Conservation (phyloP, 148 eudicot genomes). For the Cornus florida region DNA sequence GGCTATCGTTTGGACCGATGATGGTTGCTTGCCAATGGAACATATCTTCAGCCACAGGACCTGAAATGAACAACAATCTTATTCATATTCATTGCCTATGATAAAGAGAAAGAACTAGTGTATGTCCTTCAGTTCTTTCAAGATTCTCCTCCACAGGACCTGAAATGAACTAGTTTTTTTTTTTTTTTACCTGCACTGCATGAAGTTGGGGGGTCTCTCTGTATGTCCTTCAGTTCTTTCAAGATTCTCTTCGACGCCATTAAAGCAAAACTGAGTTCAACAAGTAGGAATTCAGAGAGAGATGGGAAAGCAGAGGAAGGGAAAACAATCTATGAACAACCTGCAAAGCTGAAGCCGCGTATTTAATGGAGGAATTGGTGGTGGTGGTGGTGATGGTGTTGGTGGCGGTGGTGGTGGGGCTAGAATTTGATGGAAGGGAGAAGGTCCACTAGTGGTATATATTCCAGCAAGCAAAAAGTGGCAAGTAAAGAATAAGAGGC, state of each 20-base stretch:
- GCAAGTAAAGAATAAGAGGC: slow-evolving; percentile 36
- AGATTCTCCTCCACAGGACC: no score
- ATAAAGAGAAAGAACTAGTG: no score
- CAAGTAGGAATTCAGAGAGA: background rate
- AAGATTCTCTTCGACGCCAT: slow-evolving; percentile 70
- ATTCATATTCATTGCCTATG: background rate
- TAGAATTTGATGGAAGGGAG: no score
- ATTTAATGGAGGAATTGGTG: slow-evolving; percentile 14
- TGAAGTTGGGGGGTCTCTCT: slow-evolving; percentile 74
- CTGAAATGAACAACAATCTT: slow-evolving; percentile 17
- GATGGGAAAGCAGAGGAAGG: background rate
- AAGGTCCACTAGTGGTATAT: slow-evolving; percentile 21
- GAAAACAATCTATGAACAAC: slow-evolving; percentile 6
- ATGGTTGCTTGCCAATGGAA: slow-evolving; percentile 80
- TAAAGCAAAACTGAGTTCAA: background rate
- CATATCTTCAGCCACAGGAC: slow-evolving; percentile 66
- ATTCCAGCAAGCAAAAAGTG: slow-evolving; percentile 28
- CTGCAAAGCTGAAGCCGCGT: background rate
- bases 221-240: slow-evolving; percentile 74
- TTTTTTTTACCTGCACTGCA: slow-evolving; percentile 62
- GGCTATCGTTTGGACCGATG: slow-evolving; percentile 69
- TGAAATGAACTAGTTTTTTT: no score
- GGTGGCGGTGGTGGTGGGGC: background rate
- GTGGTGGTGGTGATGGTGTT: background rate
- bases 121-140: no score